Evolutionary conservation across 1,139 yeast species (phyloP), one percentile per base, ranked within the genome.

Genomic region (Pichia cactophila): DNA sequence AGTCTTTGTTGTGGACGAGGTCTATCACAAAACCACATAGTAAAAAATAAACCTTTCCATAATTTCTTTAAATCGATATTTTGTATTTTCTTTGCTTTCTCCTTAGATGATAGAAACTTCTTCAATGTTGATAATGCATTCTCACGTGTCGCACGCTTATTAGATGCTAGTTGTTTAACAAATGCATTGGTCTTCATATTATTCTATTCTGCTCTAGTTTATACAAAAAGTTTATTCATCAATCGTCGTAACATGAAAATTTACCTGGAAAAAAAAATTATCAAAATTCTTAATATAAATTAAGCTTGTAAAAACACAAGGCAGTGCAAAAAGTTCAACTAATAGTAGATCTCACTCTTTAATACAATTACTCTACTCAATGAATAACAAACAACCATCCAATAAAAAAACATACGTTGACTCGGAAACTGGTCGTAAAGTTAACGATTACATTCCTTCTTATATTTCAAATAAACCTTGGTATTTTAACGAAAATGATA

Each of bases 1-100:
- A 92, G 72, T 52, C 83, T 71, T 65, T 89, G 96, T 68, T 92
- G 98, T 31, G 96, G 94, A 58, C 83, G 75, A 33, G 96, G 95
- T 60, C 94, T 79, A 67, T 92, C 98, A 63, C 95, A 80, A 68
- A 85, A 88, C 98, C 98, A 92, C 96, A 92, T 87, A 31, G 88
- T 81, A 65, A 75, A 92, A 67, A 84, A 92, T 45, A 92, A 73
- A 10, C 97, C 98, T 67, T 86, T 88, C 97, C 97, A 92, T 52
- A 92, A 71, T 65, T 90, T 89, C 58, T 85, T 85, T 58, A 81
- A 73, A 54, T 90, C 96, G 20, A 74, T 54, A 44, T 44, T 44
- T 8, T 50, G 53, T 17, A 63, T 45, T 29, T 59, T 58, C 38
- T 53, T 53, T 3, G 58, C 50, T 23, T 54, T 50, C 11, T 58